These are phyloP conservation scores for Citrus glauca DNA, from an alignment of 345 rosid species.

Conservation along the genomic window DNA sequence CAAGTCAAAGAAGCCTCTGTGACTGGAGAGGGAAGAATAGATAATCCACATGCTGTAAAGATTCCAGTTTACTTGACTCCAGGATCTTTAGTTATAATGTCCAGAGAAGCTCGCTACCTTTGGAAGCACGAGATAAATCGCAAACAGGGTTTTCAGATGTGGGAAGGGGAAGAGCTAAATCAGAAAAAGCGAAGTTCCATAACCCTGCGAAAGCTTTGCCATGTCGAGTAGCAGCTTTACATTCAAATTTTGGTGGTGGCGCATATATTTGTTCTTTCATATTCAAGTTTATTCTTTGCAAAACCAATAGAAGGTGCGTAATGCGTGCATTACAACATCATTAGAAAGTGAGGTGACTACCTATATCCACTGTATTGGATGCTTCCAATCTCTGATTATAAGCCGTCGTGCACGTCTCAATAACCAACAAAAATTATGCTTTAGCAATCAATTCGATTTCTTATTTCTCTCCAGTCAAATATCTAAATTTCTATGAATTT, in stretches of 20 bases:
- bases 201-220: conserved; percentile 68
- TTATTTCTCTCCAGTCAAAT: no score
- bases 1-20: conserved; percentile 20
- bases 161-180: conserved; percentile 63
- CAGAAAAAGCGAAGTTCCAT: conserved; percentile 72
- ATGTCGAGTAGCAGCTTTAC: conserved; percentile 22
- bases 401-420: not conserved
- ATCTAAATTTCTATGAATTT: no score
- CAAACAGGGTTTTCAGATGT: conserved; percentile 74
- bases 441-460: no score
- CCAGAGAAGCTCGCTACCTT: conserved; percentile 70
- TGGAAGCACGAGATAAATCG: conserved; percentile 97
- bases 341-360: not conserved
- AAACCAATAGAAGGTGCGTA: not conserved
- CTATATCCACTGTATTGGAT: not conserved
- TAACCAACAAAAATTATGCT: no score
- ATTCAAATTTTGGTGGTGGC: not conserved
- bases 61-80: conserved; percentile 59
- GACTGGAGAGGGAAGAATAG: conserved; percentile 9
- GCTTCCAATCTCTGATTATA: no score
- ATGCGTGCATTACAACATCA: not conserved
- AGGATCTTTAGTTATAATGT: conserved; percentile 82
- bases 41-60: conserved; percentile 7
- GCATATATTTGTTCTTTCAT: not conserved
- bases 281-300: not conserved